Base-by-base conservation (phyloP, 2,329 filamentous ascomycete genomes). In the Fusarium cicatricum region DNA sequence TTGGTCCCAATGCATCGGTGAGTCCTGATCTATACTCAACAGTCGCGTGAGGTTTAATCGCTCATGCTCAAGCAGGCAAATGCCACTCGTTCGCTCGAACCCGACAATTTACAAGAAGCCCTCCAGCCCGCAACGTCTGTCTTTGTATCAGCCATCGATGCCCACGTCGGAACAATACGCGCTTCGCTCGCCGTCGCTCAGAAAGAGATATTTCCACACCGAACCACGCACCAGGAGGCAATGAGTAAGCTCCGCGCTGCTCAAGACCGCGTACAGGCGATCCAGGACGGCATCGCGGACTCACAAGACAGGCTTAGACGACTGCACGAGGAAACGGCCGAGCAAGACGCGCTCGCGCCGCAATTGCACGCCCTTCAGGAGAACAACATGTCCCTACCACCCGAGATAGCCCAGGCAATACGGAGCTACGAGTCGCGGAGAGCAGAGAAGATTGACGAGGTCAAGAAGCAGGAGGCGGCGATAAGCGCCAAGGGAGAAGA, bases 121-220 rank as follows among this genome's bases (percentile, higher is more conserved):
- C 46, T 69, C 19, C 59, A 68, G 21, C 64, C 67, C 2, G 66
- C 67, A 6, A 65, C 61, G 11, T 53, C 49, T 16, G 23, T 44
- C 5, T 69, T 65, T 8, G 42, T 57, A 11, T 45, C 66, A 1
- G 60, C 66, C 39, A 64, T 69, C 40, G 63, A 69, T 11, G 53
- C 55, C 26, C 64, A 69, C 42, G 53, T 66, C 16, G 58, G 58
- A n/a, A 52, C 65, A 11, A 56, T 69, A 44, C 67, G 57, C 26
- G 50, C 64, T 9, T 62, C 67, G 9, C 58, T 69, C n/a, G 48
- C 52, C 7, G 45, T 55, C 16, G 65, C 58, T 2, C 67, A 69
- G 12, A 66, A 67, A 40, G 66, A 69, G 23, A 62, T 69, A 29
- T 68, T 66, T n/a, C 67, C 66, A 2, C 66, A 68, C n/a, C 68